Evolutionary conservation across 2,329 filamentous ascomycete species (phyloP), one percentile per base, ranked within the genome.

Genomic region (Nannizzia gypsea): DNA sequence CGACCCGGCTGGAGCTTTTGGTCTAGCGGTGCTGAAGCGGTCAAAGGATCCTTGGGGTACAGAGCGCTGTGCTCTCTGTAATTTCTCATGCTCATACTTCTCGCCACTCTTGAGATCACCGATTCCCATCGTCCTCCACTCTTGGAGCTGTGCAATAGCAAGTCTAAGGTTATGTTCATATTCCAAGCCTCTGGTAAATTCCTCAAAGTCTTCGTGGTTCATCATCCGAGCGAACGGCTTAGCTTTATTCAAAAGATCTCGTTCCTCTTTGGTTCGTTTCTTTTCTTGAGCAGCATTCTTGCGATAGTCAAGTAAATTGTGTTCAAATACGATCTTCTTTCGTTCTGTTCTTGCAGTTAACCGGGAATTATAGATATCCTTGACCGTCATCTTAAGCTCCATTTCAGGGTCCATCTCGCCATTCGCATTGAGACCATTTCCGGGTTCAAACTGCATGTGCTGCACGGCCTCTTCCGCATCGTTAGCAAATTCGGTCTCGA

Each of bases 401-500:
- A 96, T 95, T 73, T 99, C 93, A 0, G 93, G 90, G 67, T 99
- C 93, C 61, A 95, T 79, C 69, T 95, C 87, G 63, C 89, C 88
- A 0, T 90, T 96, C 0, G 88, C 85, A 68, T 96, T 95, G 65
- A 95, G 80, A 60, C 93, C 93, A 74, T 96, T 92, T 26, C 93
- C 93, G 0, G 93, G 92, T 60, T 97, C 92, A 68, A 99, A 99
- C 64, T 95, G 88, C 91, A 99, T 97, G 64, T 95, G 86, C 72
- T 99, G 93, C 1, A 99, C 93, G 0, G 92, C 92, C 74, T 97
- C 95, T 76, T 99, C 93, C 0, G 93, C 93, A 68, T 99, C 93
- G 68, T 99, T 99, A 69, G 92, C 89, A 70, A 96, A 93, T 68
- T 99, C 93, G 0, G 89, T 96, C 78, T 99, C 93, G 64, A 99